Evolutionary conservation across 2,329 filamentous ascomycete species (phyloP).

Genomic region (Ceratocystis destructans): DNA sequence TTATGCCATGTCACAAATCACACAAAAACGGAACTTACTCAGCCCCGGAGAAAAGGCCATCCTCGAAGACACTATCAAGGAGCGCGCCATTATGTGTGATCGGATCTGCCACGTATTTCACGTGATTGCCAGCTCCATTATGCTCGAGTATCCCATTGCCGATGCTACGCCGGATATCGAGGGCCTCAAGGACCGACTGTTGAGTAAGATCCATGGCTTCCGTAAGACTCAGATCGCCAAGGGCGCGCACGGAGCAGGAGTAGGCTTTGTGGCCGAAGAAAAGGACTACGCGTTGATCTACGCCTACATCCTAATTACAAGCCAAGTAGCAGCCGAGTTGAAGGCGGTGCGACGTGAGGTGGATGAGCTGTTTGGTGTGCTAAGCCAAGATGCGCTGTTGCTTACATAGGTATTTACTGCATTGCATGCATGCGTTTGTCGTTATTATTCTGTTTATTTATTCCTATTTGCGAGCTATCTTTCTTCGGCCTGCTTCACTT

Average conservation of each 20-base stretch:
- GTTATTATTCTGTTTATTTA: not conserved
- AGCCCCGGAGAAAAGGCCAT: conserved; percentile 71
- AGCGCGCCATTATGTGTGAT: conserved; percentile 68
- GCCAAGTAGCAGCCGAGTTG: conserved; percentile 52
- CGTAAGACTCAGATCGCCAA: conserved; percentile 48
- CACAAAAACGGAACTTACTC: conserved; percentile 61
- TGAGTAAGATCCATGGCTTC: conserved; percentile 81
- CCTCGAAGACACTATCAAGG: conserved; percentile 61
- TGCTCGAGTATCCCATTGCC: conserved; percentile 84
- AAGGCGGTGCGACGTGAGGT: conserved; percentile 47
- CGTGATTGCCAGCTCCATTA: conserved; percentile 84
- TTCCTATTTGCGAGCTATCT: not conserved
- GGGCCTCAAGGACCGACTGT: conserved; percentile 63
- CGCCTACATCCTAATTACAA: conserved; percentile 65
- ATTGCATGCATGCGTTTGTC: not conserved
- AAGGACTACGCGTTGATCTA: conserved; percentile 85
- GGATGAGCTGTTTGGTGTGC: conserved; percentile 47
- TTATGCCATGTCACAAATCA: conserved; percentile 89
- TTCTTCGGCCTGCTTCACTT: not conserved
- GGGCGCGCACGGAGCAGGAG: conserved; percentile 21
- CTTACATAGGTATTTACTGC: conserved; percentile 32
- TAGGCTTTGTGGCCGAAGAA: conserved; percentile 42
- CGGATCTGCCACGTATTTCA: conserved; percentile 79
- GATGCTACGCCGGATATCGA: conserved; percentile 77
- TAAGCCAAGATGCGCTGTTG: conserved; percentile 46